Evolutionary conservation across 805 yeast species (phyloP), one percentile per base, ranked within the genome.

Genomic region (Diddensiella santjacobensis): DNA sequence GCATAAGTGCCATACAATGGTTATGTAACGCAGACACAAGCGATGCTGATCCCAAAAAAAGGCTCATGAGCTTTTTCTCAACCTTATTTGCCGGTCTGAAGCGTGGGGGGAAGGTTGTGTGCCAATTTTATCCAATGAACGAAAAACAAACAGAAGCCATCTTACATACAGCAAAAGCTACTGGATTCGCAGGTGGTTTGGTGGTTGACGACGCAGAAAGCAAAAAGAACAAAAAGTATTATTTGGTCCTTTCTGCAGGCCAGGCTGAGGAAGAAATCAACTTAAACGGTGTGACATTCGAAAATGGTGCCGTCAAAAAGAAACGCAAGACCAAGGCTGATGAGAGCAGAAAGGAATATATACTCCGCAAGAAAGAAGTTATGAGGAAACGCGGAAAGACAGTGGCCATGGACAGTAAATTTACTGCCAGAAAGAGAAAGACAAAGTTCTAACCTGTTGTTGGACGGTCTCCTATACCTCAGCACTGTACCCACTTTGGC

Each of bases 1-100:
- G 95, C 22, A 88, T 93, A 53, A 84, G 95, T 30, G 99, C 95
- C 10, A 89, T 93, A 44, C 99, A 93, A 67, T 93, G 99, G 99
- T 77, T 93, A 37, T 90, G 97, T 71, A 93, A 93, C 65, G 98
- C 98, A 2, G 99, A 93, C 65, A 76, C 87, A 3, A 68, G 87
- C 2, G 73, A 75, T 35, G 83, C 81, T 46, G 96, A 90, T 61
- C 99, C 99, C 19, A 83, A 84, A 62, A 77, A 76, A 60, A 79
- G 99, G 66, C 68, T 88, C 47, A 71, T 83, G 68, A 71, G 85
- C 41, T 93, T 93, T 61, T 93, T 93, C 75, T 85, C 86, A 66
- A 83, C 96, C 0, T 71, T 93, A 45, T 93, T 87, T 67, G 88
- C 96, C 0, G 73, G 88, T 30, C 73, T 93, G 66, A 84, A 79